Percentiles rank a stretch among this genome's conserved stretches.
Evolutionary conservation across 306 rosid species (phyloP).

Genomic region (Lagenaria siceraria): DNA sequence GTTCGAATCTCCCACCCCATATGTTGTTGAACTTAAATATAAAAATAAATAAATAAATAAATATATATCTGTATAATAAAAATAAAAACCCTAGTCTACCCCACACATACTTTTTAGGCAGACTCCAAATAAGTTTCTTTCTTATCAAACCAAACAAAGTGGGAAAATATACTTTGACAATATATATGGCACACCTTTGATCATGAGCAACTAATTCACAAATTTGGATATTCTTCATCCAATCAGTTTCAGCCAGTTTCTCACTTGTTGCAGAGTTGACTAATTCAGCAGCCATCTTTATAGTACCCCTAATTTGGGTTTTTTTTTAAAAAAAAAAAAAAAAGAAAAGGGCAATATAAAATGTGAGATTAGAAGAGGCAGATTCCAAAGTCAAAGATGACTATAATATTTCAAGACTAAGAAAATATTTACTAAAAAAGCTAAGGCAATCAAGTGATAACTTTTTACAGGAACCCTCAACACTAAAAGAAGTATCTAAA

Average conservation of each 20-base stretch:
- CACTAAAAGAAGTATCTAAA: not conserved
- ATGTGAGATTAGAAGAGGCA: not conserved
- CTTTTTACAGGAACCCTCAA: not conserved
- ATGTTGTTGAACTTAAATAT: too few species aligned
- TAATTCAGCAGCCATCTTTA: slow-evolving; percentile 76
- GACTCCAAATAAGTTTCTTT: not conserved
- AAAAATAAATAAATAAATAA: too few species aligned
- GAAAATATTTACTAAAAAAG: not conserved
- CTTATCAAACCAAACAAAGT: not conserved
- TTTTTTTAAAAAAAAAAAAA: too few species aligned
- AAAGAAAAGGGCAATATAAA: not conserved
- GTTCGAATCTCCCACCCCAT: too few species aligned
- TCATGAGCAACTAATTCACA: slow-evolving; percentile 81
- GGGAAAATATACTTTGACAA: not conserved
- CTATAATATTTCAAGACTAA: not conserved
- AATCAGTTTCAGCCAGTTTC: slow-evolving; percentile 65
- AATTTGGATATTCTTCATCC: slow-evolving; percentile 76
- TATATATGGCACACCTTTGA: slow-evolving; percentile 45
- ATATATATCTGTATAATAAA: too few species aligned
- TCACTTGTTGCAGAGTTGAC: slow-evolving; percentile 81
- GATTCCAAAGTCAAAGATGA: not conserved
- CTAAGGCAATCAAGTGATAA: not conserved
- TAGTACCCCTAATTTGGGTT: not conserved
- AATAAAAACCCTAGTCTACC: too few species aligned
- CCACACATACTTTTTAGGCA: not conserved